A percentile compares a stretch with the other conserved stretches of the same genome.
Evolutionary conservation across 129 eudicot species (phyloP).

Genomic region (Artemisia tridentata): DNA sequence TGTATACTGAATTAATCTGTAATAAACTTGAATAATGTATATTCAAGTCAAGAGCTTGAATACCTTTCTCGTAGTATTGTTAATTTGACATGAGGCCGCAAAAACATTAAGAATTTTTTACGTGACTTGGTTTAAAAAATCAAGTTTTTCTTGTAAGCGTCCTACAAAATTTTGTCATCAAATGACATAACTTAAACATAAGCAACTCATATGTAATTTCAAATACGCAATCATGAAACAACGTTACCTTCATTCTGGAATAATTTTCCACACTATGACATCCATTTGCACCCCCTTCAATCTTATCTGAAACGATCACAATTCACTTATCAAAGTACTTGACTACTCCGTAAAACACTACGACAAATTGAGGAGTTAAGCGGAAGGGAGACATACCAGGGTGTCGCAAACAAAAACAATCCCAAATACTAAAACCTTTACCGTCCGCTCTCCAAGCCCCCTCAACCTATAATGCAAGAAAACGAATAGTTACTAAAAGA

Average conservation of each 20-base stretch:
- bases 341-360: not conserved
- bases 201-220: not conserved
- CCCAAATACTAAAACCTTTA: constrained; percentile 7
- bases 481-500: not conserved
- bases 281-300: constrained; percentile 23
- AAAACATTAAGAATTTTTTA: no score
- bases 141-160: no score
- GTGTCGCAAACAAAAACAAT: not conserved
- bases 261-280: constrained; percentile 11
- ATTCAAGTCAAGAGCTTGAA: no score
- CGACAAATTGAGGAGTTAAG: not conserved
- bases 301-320: constrained; percentile 14
- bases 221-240: not conserved
- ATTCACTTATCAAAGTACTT: not conserved
- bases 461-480: not conserved
- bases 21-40: no score
- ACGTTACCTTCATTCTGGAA: constrained; percentile 26
- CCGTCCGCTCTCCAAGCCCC: constrained; percentile 3
- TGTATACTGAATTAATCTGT: no score
- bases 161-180: no score
- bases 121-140: no score
- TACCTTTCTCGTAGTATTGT: no score
- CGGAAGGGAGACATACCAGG: not conserved
- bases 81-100: no score
- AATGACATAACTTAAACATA: not conserved